These are phyloP conservation scores for Beauveria bassiana DNA, from an alignment of 2,329 filamentous ascomycete species.

Conservation along the genomic window DNA sequence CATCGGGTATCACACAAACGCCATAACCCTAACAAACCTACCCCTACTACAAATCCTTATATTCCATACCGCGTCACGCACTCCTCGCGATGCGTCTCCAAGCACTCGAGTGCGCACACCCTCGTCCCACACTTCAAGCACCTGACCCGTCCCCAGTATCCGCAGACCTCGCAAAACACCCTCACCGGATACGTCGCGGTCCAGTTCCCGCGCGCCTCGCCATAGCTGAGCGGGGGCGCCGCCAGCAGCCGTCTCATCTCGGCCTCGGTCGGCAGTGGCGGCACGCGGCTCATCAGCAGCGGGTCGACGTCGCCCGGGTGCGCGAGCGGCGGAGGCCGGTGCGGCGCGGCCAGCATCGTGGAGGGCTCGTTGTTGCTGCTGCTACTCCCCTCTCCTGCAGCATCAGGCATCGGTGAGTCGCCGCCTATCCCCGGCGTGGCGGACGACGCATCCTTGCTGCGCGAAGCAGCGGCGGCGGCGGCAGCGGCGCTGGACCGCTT, in stretches of 20 bases:
- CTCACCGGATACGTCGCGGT: conserved; percentile 47
- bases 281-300: conserved; percentile 51
- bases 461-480: conserved; percentile 7
- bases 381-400: background rate
- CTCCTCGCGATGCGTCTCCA: conserved; percentile 64
- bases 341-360: conserved; percentile 29
- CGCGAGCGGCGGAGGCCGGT: conserved; percentile 24
- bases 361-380: conserved; percentile 12
- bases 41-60: conserved; percentile 14
- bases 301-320: conserved; percentile 48
- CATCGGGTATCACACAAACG: conserved; percentile 7
- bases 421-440: conserved; percentile 17
- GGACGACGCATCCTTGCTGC: conserved; percentile 14
- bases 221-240: conserved; percentile 59
- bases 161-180: conserved; percentile 70
- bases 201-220: conserved; percentile 49
- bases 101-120: conserved; percentile 70
- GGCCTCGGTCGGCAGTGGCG: conserved; percentile 47
- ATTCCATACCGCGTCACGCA: conserved; percentile 58
- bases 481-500: conserved; percentile 18
- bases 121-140: conserved; percentile 72
- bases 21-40: background rate
- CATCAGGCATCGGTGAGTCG: conserved; percentile 21
- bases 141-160: conserved; percentile 70
- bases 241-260: conserved; percentile 58